A percentile compares a stretch with the other conserved stretches of the same genome.
phyloP scores from a whole-genome alignment of 73 alveolate species.

The Breviolum minutum region DNA sequence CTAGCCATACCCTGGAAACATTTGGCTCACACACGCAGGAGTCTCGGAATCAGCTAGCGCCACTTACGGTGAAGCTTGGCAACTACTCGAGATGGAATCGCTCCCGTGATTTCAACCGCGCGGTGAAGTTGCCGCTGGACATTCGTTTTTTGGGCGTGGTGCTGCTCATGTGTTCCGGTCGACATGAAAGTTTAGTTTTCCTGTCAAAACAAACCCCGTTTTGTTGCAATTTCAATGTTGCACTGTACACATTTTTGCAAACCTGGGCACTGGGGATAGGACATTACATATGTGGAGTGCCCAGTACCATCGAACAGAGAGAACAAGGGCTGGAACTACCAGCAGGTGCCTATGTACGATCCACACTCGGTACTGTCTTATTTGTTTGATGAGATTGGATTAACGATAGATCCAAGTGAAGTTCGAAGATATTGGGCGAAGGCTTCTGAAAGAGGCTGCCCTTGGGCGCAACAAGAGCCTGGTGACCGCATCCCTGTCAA shows the following conservation, averaged over 20 bases:
- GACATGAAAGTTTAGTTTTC: not conserved
- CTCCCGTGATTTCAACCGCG: not conserved
- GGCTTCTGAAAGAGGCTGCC: not conserved
- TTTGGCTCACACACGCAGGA: not conserved
- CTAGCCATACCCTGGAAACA: not conserved
- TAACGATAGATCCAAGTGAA: not conserved
- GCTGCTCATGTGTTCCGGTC: not conserved
- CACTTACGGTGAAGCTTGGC: not conserved
- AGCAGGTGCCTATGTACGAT: not conserved
- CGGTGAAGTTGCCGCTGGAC: constrained; percentile 16
- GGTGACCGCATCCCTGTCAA: not conserved
- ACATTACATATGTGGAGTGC: not conserved
- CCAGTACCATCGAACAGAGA: not conserved
- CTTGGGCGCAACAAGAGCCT: not conserved
- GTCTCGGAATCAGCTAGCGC: not conserved
- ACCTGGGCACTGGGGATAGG: not conserved
- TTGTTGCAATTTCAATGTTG: not conserved
- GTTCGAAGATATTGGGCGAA: not conserved
- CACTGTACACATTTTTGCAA: not conserved
- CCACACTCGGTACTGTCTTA: not conserved
- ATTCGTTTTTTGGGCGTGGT: not conserved
- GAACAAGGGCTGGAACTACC: not conserved
- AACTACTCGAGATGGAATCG: not conserved
- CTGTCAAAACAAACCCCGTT: not conserved
- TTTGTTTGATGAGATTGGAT: not conserved